Conservation (phyloP, 169 alveolate species). For the Plasmodium fragile region DNA sequence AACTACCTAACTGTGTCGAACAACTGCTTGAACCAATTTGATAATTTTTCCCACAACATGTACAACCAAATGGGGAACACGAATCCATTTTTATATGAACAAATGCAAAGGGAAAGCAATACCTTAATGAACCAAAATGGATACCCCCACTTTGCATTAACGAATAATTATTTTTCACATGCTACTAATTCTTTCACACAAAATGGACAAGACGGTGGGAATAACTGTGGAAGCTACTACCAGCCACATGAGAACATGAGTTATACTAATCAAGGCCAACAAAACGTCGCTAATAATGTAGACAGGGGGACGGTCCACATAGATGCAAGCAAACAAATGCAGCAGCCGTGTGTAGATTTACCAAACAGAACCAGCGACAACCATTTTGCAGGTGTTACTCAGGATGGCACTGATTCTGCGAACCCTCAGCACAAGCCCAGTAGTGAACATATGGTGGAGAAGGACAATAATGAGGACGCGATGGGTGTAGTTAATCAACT, state of each 20-base stretch:
- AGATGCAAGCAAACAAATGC: neutral
- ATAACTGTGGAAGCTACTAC: neutral
- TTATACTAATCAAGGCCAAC: neutral
- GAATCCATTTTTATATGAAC: conserved; percentile 2
- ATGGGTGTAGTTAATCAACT: neutral
- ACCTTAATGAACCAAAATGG: neutral
- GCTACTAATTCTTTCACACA: neutral
- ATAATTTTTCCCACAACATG: neutral
- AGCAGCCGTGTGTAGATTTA: neutral
- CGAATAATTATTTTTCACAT: neutral
- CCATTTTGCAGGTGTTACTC: neutral
- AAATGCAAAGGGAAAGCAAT: conserved; percentile 22
- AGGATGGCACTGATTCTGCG: neutral
- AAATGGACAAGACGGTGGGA: neutral
- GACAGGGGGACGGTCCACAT: neutral
- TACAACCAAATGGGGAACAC: neutral
- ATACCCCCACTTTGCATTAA: neutral
- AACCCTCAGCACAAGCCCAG: neutral
- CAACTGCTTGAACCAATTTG: neutral
- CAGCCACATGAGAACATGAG: neutral
- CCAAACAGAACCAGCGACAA: neutral
- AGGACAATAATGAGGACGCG: neutral
- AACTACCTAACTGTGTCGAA: neutral
- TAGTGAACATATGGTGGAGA: neutral
- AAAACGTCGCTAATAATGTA: neutral